Evolutionary conservation across 2,329 filamentous ascomycete genomes (phyloP), one percentile per base, ranked within the genome.

Genomic region (Epichloe bromicola): DNA sequence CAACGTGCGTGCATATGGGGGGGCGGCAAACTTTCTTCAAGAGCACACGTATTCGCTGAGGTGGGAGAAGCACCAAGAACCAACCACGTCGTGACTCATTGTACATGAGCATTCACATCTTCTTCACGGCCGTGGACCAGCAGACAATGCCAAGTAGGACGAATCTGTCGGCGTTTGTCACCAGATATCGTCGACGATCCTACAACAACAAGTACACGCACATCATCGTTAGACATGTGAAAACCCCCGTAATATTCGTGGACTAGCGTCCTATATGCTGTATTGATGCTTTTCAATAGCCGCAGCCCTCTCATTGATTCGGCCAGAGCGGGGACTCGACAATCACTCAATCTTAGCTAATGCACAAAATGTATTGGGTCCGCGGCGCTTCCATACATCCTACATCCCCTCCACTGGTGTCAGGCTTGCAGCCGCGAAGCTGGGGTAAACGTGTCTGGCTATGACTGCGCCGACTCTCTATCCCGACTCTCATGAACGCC

Each of bases 401-500:
- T 30, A 11, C 8, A 30, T 30, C 6, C 26, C 40, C 34, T 23
- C 34, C 40, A 30, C 41, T 23, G 5, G 20, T 52, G 45, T 52
- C 46, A 49, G 36, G 46, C 46, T 42, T 37, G 39, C 45, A 49
- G 47, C 47, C 19, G 38, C 17, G 23, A 47, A 50, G 47, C 46
- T 49, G 10, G 30, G 20, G 14, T 34, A 49, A 42, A 34, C 20
- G 12, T 36, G 17, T 50, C 39, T 30, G 47, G 17, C 47, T 26
- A 12, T 39, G 17, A 26, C 14, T 42, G 19, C 40, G 39, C 47
- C 38, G n/a, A 48, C n/a, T 38, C 17, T 45, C 36, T 34, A 42
- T 46, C 42, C 46, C 15, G 42, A 34, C 46, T 26, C 37, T 26
- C 23, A 39, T 43, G 20, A 52, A 52, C 51, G 51, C 42, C 51